These are phyloP conservation scores for Paecilomyces formosus DNA, from an alignment of 2,329 filamentous ascomycete genomes.

Conservation along the genomic window DNA sequence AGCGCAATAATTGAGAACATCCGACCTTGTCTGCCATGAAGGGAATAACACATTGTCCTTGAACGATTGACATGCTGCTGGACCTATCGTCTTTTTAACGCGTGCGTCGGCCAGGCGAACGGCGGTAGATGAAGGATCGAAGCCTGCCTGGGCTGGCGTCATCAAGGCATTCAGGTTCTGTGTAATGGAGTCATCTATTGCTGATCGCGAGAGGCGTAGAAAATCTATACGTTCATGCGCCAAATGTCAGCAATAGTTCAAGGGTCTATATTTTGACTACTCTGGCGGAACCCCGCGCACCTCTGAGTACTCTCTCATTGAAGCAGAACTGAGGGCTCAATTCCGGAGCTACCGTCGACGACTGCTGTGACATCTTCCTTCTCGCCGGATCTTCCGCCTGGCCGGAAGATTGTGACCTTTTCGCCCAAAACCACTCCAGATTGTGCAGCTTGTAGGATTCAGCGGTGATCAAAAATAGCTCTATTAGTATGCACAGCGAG, in stretches of 20 bases:
- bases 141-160: conserved; percentile 62
- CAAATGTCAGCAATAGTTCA: conserved; percentile 2
- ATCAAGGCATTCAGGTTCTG: conserved; percentile 88
- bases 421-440: conserved; percentile 36
- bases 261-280: not conserved
- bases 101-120: conserved; percentile 48
- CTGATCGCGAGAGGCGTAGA: conserved; percentile 71
- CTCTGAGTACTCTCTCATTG: conserved; percentile 60
- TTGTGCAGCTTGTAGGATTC: conserved; percentile 15
- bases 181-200: conserved; percentile 87
- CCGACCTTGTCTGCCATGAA: conserved; percentile 74
- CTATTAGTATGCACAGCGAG: not conserved
- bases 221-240: conserved; percentile 62
- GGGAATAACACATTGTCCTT: conserved; percentile 75
- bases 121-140: conserved; percentile 73
- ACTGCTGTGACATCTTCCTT: conserved; percentile 32
- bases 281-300: conserved; percentile 36
- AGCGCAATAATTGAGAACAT: conserved; percentile 83
- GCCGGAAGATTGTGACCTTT: conserved; percentile 14
- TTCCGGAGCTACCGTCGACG: conserved; percentile 38
- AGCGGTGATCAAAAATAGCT: not conserved
- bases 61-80: conserved; percentile 61
- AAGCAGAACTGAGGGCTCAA: conserved; percentile 74
- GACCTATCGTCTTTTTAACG: conserved; percentile 48
- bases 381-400: conserved; percentile 12